Percentiles rank a stretch among this genome's conserved stretches.
phyloP scores from a whole-genome alignment of 2,329 filamentous ascomycete genomes.

The Amphichorda felina region DNA sequence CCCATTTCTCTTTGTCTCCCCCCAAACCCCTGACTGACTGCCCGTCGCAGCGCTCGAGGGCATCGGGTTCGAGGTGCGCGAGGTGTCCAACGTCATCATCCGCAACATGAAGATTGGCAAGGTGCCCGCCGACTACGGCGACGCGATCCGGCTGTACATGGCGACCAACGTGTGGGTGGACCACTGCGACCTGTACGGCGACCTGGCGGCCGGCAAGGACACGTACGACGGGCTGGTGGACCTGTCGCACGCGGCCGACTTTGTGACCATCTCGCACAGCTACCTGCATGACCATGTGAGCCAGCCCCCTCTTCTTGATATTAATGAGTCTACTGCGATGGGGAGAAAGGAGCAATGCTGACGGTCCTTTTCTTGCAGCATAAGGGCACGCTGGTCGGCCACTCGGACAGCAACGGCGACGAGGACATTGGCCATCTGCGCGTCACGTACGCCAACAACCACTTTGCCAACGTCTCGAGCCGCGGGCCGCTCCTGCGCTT shows the following conservation, averaged over 20 bases:
- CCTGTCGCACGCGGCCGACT: conserved; percentile 27
- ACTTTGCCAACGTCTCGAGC: conserved; percentile 47
- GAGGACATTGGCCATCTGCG: conserved; percentile 45
- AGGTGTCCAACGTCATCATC: no score
- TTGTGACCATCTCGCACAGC: conserved; percentile 26
- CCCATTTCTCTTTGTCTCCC: neutral
- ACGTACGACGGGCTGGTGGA: conserved; percentile 28
- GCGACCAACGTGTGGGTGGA: conserved; percentile 34
- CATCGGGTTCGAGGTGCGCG: conserved; percentile 33
- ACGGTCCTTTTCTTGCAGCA: no score
- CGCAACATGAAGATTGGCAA: conserved; percentile 38
- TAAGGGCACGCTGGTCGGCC: conserved; percentile 47
- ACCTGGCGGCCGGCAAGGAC: conserved; percentile 23
- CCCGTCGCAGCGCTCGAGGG: conserved; percentile 24
- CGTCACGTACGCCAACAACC: conserved; percentile 49
- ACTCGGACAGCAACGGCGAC: conserved; percentile 44
- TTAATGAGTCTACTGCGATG: neutral
- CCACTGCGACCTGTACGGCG: conserved; percentile 24
- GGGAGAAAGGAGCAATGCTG: neutral
- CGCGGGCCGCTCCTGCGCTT: conserved; percentile 47
- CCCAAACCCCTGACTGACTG: neutral
- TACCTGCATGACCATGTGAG: conserved; percentile 26
- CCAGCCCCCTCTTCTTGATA: neutral
- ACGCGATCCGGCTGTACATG: conserved; percentile 36
- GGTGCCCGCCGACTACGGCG: conserved; percentile 32